phyloP scores from a whole-genome alignment of 106 monocot genomes.

The Phalaenopsis equestris region DNA sequence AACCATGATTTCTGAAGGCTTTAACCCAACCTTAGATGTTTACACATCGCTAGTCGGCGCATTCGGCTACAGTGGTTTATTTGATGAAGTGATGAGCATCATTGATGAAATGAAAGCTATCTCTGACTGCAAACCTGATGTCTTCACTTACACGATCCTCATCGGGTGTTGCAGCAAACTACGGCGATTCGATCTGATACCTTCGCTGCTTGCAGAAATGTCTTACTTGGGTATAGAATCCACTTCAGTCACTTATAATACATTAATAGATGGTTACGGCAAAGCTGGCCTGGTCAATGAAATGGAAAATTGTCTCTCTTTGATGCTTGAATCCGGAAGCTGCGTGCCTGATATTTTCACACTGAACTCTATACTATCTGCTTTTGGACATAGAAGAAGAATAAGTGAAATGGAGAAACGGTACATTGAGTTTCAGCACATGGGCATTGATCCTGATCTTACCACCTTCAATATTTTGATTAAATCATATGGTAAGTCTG shows the following conservation, averaged over 20 bases:
- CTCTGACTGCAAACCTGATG: conserved; percentile 71
- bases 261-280: conserved; percentile 83
- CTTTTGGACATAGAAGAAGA: conserved; percentile 50
- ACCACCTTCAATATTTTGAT: conserved; percentile 89
- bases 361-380: conserved; percentile 73
- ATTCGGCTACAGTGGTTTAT: conserved; percentile 46
- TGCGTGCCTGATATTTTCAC: conserved; percentile 69
- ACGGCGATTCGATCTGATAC: conserved; percentile 52
- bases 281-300: conserved; percentile 68
- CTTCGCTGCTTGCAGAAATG: conserved; percentile 64
- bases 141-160: conserved; percentile 69
- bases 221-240: conserved; percentile 58
- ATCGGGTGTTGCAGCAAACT: conserved; percentile 57
- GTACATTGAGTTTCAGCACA: conserved; percentile 69
- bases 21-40: conserved; percentile 77
- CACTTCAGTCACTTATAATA: conserved; percentile 65
- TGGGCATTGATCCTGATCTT: conserved; percentile 75
- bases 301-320: conserved; percentile 54
- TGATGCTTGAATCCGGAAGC: conserved; percentile 67
- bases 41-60: conserved; percentile 87
- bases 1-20: conserved; percentile 71
- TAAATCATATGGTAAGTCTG: conserved; percentile 66
- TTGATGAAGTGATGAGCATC: conserved; percentile 51
- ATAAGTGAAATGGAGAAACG: conserved; percentile 74
- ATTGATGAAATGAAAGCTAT: conserved; percentile 83